Base-by-base conservation (phyloP, 1,284 basidiomycete species). In the Thecaphora thlaspeos region DNA sequence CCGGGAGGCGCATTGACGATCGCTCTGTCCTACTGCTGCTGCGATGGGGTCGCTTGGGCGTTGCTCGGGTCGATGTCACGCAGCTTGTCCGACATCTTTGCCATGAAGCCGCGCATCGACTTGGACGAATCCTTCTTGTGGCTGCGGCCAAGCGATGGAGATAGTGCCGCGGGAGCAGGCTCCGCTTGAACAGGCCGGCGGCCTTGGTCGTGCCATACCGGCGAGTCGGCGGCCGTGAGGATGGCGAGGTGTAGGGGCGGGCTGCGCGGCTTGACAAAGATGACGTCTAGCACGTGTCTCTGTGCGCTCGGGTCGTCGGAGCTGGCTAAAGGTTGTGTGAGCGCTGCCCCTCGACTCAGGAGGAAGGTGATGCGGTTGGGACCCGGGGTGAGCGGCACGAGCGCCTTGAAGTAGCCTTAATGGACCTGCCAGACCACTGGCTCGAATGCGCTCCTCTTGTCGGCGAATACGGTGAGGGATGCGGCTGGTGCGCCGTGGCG, bases 171-270 rank as follows among this genome's bases (percentile, higher is more conserved):
- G n/a, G n/a, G n/a, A n/a, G n/a, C n/a, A n/a, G n/a, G n/a, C n/a
- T n/a, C n/a, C n/a, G n/a, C n/a, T n/a, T n/a, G n/a, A n/a, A n/a
- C n/a, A 1, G 44, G 43, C 34, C 50, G 46, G 3, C 47, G 41
- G 2, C 59, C 54, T 1, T 52, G 41, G 15, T 52, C 47, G 1
- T 43, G 23, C 57, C 62, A 61, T 9, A 61, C 55, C 1, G 64
- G 56, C 12, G 61, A 63, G 43, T 67, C 61, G 4, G 37, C 39
- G 1, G 61, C 65, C 1, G 52, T 49, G 8, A 68, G 41, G 34
- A 68, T 52, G 18, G 51, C 65, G 15, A 68, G 53, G 26, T 64
- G 61, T 15, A 68, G 41, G 15, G 55, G 61, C 5, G 56, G 55
- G 18, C n/a, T 19, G 19, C 17, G 12, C 18, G 34, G 28, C 12